phyloP scores from a whole-genome alignment of 1,284 basidiomycete species.

The Lentinus polychrous region DNA sequence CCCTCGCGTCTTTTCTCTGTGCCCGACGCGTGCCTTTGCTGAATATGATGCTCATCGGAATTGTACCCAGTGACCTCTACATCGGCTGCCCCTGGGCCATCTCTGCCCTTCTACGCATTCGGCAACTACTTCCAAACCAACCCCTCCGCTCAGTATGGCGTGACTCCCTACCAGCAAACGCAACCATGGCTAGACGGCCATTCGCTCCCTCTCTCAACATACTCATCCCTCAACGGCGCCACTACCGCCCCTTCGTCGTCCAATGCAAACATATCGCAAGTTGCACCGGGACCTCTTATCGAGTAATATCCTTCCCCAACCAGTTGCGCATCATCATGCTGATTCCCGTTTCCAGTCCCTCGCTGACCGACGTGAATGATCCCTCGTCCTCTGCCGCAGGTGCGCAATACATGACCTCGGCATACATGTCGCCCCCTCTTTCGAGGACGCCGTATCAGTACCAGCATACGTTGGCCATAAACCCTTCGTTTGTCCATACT shows the following conservation, averaged over 20 bases:
- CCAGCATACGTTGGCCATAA: conserved; percentile 32
- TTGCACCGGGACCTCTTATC: conserved; percentile 36
- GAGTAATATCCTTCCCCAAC: conserved; percentile 34
- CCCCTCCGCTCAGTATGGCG: conserved; percentile 44
- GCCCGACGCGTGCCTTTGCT: neutral
- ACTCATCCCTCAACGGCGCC: conserved; percentile 70
- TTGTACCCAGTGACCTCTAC: conserved; percentile 12
- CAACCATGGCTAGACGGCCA: conserved; percentile 33
- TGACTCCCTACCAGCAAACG: conserved; percentile 38
- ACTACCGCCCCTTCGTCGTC: conserved; percentile 31
- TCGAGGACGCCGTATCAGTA: conserved; percentile 31
- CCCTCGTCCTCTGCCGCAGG: conserved; percentile 26
- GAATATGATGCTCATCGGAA: neutral
- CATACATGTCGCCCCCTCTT: conserved; percentile 27
- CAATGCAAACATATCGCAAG: conserved; percentile 17
- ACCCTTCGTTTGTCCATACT: conserved; percentile 23
- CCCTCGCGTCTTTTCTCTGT: too few relatives aligned
- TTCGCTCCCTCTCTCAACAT: conserved; percentile 58
- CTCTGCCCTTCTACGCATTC: conserved; percentile 6
- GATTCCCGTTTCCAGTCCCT: conserved; percentile 31
- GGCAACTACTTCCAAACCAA: conserved; percentile 23
- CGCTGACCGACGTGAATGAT: conserved; percentile 42
- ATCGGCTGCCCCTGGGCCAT: conserved; percentile 6
- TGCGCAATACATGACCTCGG: conserved; percentile 21
- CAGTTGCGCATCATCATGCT: conserved; percentile 3